These are phyloP conservation scores for Lactifluus volemus DNA, from an alignment of 768 basidiomycete genomes.

Conservation along the genomic window DNA sequence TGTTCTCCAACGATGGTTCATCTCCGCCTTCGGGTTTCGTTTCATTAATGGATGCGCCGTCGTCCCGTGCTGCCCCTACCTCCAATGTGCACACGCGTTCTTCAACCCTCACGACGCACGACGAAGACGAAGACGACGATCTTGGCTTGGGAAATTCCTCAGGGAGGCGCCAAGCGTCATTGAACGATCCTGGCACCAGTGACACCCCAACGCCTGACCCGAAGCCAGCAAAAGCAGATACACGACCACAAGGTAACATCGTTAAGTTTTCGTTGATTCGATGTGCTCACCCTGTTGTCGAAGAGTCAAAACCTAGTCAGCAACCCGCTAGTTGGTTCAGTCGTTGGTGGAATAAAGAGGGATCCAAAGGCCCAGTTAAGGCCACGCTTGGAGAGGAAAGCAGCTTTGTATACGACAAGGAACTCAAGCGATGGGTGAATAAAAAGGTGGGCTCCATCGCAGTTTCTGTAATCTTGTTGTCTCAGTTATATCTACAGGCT, in stretches of 20 bases:
- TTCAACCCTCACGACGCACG: conserved; percentile 18
- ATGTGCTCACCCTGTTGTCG: not conserved
- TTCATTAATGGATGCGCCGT: conserved; percentile 67
- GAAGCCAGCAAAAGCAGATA: conserved; percentile 13
- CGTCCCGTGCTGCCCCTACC: conserved; percentile 27
- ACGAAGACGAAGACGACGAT: conserved; percentile 74
- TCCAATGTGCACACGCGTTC: conserved; percentile 16
- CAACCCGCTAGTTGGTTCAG: conserved; percentile 65
- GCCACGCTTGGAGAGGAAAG: conserved; percentile 91
- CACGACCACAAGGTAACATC: conserved; percentile 28
- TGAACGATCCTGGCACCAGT: conserved; percentile 25
- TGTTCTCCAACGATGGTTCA: conserved; percentile 44
- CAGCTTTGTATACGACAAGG: conserved; percentile 88
- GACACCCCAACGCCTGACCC: conserved; percentile 18
- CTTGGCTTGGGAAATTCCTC: conserved; percentile 82
- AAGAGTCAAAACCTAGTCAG: conserved; percentile 20
- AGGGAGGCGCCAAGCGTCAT: conserved; percentile 29
- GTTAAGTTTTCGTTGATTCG: not conserved
- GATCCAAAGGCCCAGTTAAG: conserved; percentile 62
- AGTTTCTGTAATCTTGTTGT: not conserved
- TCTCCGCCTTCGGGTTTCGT: conserved; percentile 40
- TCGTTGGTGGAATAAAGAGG: conserved; percentile 69
- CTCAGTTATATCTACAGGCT: conserved; percentile 32
- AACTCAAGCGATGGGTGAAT: conserved; percentile 94
- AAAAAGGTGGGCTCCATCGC: conserved; percentile 54